Evolutionary conservation across 495 filamentous ascomycete species (phyloP).

Genomic region (Bombardia bombarda): DNA sequence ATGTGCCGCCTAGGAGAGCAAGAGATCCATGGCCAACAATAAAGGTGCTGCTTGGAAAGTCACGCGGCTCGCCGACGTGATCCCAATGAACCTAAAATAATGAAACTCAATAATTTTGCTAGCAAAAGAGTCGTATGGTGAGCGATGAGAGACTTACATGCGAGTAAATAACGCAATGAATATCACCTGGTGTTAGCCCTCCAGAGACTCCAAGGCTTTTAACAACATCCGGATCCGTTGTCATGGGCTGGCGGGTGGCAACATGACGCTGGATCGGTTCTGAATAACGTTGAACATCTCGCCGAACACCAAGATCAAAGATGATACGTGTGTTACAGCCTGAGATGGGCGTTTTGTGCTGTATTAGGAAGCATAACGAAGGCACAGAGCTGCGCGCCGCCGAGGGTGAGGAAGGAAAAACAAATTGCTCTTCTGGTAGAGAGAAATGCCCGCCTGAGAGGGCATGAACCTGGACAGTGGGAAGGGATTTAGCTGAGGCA

Average conservation of each 20-base stretch:
- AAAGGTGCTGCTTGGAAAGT: conserved; percentile 27
- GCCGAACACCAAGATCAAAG: conserved; percentile 35
- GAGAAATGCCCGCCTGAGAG: conserved; percentile 35
- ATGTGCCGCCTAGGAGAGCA: conserved; percentile 20
- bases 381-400: conserved; percentile 17
- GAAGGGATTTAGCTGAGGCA: too few relatives aligned
- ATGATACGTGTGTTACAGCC: conserved; percentile 22
- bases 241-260: conserved; percentile 25
- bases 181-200: conserved; percentile 24
- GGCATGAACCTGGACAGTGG: conserved; percentile 38
- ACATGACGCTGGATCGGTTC: conserved; percentile 27
- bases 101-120: too few relatives aligned
- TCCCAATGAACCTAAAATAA: conserved; percentile 35
- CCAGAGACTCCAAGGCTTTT: conserved; percentile 24
- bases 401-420: conserved; percentile 16
- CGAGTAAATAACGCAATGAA: conserved; percentile 31
- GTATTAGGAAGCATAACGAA: conserved; percentile 29
- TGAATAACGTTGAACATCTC: conserved; percentile 22
- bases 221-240: conserved; percentile 25
- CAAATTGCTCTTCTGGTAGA: conserved; percentile 33
- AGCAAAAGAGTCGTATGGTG: too few relatives aligned
- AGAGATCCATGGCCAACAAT: conserved; percentile 30
- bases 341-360: conserved; percentile 13
- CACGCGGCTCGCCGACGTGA: conserved; percentile 32
- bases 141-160: too few relatives aligned